Conservation (phyloP, 73 alveolate species). For the Durusdinium trenchii region DNA sequence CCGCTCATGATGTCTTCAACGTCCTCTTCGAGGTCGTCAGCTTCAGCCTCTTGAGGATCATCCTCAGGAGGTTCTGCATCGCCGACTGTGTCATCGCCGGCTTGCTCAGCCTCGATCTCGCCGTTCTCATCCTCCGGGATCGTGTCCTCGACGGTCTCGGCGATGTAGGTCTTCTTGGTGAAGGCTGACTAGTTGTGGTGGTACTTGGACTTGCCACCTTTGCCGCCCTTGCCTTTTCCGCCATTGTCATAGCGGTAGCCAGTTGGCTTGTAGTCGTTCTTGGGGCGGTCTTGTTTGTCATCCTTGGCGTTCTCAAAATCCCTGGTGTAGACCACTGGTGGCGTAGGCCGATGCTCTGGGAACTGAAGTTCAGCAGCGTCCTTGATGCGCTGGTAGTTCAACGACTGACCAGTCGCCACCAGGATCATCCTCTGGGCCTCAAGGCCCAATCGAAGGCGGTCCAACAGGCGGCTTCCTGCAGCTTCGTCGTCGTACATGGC, state of each 20-base stretch:
- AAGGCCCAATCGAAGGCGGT: background rate
- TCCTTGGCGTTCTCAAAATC: background rate
- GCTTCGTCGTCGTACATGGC: background rate
- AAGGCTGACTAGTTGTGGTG: background rate
- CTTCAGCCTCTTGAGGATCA: no score
- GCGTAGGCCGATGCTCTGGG: background rate
- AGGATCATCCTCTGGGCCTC: background rate
- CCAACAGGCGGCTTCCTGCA: background rate
- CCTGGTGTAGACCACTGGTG: background rate
- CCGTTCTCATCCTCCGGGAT: background rate
- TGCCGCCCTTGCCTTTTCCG: background rate
- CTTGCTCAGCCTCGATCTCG: background rate
- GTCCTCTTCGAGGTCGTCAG: background rate
- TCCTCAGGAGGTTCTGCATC: background rate
- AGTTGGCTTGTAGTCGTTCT: background rate
- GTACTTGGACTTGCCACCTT: background rate
- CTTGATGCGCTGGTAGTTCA: background rate
- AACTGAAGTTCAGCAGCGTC: background rate
- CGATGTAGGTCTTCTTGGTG: background rate
- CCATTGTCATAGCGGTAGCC: background rate
- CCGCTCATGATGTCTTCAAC: background rate
- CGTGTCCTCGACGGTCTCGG: background rate
- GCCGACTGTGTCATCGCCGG: background rate
- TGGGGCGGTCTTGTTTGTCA: background rate
- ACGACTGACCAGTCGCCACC: background rate